A percentile compares a stretch with the other conserved stretches of the same genome.
Conservation (phyloP, 2,329 filamentous ascomycete genomes). For the Alternaria rosae region DNA sequence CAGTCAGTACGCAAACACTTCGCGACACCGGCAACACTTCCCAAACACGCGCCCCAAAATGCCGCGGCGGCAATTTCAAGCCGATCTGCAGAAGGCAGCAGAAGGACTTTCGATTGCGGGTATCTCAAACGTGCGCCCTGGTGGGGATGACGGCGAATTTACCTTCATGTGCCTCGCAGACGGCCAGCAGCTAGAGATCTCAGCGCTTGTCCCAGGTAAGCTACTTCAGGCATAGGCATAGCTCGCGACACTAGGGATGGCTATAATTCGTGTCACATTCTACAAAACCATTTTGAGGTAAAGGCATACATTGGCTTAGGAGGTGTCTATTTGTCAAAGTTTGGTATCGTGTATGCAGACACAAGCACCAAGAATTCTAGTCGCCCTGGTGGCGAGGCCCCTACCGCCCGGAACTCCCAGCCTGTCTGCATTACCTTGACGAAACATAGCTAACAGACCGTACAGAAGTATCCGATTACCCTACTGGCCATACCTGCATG, state of each 20-base stretch:
- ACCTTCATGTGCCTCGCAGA: conserved; percentile 59
- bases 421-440: not conserved
- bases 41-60: conserved; percentile 54
- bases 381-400: not conserved
- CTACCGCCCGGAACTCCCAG: not conserved
- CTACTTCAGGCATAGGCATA: not conserved
- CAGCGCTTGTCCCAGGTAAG: conserved; percentile 47
- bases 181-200: conserved; percentile 45
- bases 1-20: not conserved
- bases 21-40: not conserved
- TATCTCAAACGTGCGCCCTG: conserved; percentile 64
- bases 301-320: not conserved
- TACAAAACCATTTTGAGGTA: not conserved
- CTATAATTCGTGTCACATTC: not conserved
- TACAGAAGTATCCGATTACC: conserved; percentile 67
- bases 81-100: conserved; percentile 61
- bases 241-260: not conserved
- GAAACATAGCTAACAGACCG: not conserved
- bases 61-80: conserved; percentile 71
- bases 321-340: not conserved
- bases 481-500: conserved; percentile 64
- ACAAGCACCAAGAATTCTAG: not conserved
- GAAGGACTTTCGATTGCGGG: conserved; percentile 51
- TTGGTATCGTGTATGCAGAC: not conserved
- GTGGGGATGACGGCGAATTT: conserved; percentile 76